These are phyloP conservation scores for Aspergillus costaricaensis DNA, from an alignment of 2,329 filamentous ascomycete species.

Conservation along the genomic window DNA sequence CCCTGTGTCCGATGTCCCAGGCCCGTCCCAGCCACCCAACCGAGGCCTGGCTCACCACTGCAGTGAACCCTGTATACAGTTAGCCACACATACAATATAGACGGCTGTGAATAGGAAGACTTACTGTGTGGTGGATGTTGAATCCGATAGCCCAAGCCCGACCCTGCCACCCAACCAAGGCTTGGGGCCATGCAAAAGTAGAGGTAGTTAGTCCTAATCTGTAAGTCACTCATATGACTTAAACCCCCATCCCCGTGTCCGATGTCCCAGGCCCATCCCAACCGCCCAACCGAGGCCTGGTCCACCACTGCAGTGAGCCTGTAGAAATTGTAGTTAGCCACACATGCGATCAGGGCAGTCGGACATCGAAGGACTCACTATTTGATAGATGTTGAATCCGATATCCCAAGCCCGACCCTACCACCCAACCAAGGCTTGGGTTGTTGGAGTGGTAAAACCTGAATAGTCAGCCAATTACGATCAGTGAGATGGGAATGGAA, in stretches of 20 bases:
- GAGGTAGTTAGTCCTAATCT: no score
- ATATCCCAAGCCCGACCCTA: no score
- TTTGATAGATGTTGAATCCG: no score
- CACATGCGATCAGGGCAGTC: neutral
- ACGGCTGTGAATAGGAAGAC: no score
- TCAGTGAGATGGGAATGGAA: no score
- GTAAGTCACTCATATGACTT: no score
- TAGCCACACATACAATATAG: no score
- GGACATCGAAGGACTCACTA: no score
- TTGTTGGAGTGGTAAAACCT: neutral
- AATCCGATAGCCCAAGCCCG: slow-evolving; percentile 1
- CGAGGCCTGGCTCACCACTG: slow-evolving; percentile 1
- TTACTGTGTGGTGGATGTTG: neutral
- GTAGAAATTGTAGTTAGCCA: neutral
- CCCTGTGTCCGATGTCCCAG: neutral
- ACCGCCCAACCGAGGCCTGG: slow-evolving; percentile 2
- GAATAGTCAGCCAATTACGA: no score
- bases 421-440: neutral
- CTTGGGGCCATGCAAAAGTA: neutral
- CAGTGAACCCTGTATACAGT: neutral
- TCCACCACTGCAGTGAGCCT: neutral
- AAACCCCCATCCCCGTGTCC: neutral
- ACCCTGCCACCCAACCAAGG: neutral
- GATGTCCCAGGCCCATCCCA: slow-evolving; percentile 10
- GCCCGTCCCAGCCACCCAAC: slow-evolving; percentile 8